A percentile compares a stretch with the other conserved stretches of the same genome.
phyloP scores from a whole-genome alignment of 306 rosid genomes.

The Rubus parviflorus region DNA sequence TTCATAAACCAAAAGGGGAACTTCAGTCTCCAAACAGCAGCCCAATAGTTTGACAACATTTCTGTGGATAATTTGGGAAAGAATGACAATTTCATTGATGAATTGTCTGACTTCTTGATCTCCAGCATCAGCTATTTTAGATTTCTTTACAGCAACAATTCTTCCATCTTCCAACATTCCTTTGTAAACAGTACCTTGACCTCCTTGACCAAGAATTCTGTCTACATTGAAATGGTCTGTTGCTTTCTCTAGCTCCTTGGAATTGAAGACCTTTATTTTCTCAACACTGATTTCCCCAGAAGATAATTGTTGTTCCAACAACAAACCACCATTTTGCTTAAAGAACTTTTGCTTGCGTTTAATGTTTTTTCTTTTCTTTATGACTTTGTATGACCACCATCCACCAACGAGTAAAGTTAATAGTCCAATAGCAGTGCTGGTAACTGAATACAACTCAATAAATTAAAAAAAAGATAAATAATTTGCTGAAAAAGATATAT shows the following conservation, averaged over 20 bases:
- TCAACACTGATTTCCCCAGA: background rate
- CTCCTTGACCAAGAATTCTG: constrained; percentile 19
- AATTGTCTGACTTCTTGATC: background rate
- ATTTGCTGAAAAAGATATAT: too few species aligned
- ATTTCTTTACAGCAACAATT: constrained; percentile 9
- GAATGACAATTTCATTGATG: constrained; percentile 6
- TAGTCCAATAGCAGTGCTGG: background rate
- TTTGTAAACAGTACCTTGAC: background rate
- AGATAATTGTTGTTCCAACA: background rate
- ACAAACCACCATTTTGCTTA: background rate
- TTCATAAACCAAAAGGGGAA: background rate
- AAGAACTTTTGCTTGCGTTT: background rate
- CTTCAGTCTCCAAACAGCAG: background rate
- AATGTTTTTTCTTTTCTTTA: background rate
- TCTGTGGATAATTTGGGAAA: background rate
- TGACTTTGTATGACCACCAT: background rate
- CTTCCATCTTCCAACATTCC: constrained; percentile 6
- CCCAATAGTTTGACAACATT: background rate
- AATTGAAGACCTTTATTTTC: constrained; percentile 2
- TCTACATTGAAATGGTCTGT: constrained; percentile 1
- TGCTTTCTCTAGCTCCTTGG: background rate
- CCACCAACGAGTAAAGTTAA: background rate
- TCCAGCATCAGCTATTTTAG: background rate
- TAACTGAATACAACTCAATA: background rate
- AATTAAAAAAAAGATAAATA: background rate